Percentiles rank a stretch among this genome's conserved stretches.
Evolutionary conservation across 257 asterid species (phyloP).

Genomic region (Catharanthus roseus): DNA sequence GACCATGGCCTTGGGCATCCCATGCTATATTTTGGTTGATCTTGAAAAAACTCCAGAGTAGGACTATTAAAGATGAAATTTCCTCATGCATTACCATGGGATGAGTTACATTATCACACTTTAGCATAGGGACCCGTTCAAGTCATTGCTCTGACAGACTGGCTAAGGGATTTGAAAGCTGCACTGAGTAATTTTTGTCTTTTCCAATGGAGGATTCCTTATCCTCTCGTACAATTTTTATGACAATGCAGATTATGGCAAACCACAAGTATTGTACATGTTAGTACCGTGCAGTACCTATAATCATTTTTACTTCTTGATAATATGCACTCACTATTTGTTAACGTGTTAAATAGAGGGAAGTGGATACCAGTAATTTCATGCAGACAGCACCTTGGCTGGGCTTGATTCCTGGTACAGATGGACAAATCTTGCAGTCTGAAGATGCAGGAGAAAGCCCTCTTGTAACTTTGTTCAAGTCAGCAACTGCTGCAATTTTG

Average conservation of each 20-base stretch:
- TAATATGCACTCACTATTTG: constrained; percentile 10
- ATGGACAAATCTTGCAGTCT: constrained; percentile 75
- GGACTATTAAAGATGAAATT: background rate
- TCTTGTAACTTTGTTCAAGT: constrained; percentile 70
- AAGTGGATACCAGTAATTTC: constrained; percentile 92
- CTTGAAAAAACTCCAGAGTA: background rate
- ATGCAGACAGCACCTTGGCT: constrained; percentile 99
- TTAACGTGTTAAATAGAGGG: constrained; percentile 50
- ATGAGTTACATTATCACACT: background rate
- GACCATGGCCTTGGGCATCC: background rate
- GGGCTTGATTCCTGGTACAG: constrained; percentile 85
- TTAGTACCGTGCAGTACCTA: too few relatives aligned
- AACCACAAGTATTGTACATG: too few relatives aligned
- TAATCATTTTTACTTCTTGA: background rate
- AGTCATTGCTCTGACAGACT: background rate
- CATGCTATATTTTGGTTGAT: too few relatives aligned
- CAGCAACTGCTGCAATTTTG: constrained; percentile 55
- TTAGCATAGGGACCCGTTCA: background rate
- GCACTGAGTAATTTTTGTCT: background rate
- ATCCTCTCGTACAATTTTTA: background rate
- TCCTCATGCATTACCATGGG: background rate
- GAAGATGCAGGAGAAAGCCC: constrained; percentile 87
- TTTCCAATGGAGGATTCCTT: background rate
- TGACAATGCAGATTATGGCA: too few relatives aligned
- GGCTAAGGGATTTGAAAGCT: background rate